These are phyloP conservation scores for Plectosphaerella plurivora DNA, from an alignment of 2,329 filamentous ascomycete species.

Conservation along the genomic window DNA sequence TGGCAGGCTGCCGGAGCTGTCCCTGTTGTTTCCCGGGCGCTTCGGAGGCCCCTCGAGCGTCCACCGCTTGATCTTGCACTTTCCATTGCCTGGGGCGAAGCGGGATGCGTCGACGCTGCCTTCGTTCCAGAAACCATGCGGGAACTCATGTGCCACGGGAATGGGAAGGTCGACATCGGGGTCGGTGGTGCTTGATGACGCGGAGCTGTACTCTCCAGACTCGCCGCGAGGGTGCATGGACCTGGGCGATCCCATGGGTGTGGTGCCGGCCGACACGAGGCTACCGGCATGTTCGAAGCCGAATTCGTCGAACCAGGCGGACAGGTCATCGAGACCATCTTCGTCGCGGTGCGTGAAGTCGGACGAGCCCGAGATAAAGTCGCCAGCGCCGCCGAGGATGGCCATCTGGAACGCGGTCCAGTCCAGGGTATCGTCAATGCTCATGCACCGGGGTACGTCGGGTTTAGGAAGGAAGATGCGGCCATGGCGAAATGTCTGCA, in stretches of 20 bases:
- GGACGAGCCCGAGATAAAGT: slow-evolving; percentile 40
- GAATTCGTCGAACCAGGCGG: slow-evolving; percentile 47
- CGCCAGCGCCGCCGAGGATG: slow-evolving; percentile 52
- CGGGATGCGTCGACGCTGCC: slow-evolving; percentile 23
- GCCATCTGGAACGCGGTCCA: slow-evolving; percentile 65
- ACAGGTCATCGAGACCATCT: slow-evolving; percentile 44
- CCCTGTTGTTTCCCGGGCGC: slow-evolving; percentile 16
- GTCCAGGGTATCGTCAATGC: slow-evolving; percentile 49
- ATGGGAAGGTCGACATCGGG: slow-evolving; percentile 31
- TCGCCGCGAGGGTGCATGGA: neutral
- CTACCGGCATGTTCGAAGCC: slow-evolving; percentile 39
- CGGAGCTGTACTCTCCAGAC: neutral
- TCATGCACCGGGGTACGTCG: slow-evolving; percentile 32
- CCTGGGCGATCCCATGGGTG: neutral
- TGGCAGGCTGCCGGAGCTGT: slow-evolving; percentile 29
- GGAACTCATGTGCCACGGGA: slow-evolving; percentile 27
- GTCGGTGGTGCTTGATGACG: slow-evolving; percentile 13
- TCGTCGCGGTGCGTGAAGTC: slow-evolving; percentile 35
- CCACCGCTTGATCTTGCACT: slow-evolving; percentile 27
- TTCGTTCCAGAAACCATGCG: slow-evolving; percentile 27
- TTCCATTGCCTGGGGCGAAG: slow-evolving; percentile 22
- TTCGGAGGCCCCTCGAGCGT: slow-evolving; percentile 27
- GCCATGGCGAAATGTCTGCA: slow-evolving; percentile 49
- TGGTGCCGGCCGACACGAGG: slow-evolving; percentile 21
- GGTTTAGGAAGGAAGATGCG: slow-evolving; percentile 45